Percentiles rank a stretch among this genome's conserved stretches.
Conservation (phyloP, 1,284 basidiomycete species). For the Tilletia horrida region DNA sequence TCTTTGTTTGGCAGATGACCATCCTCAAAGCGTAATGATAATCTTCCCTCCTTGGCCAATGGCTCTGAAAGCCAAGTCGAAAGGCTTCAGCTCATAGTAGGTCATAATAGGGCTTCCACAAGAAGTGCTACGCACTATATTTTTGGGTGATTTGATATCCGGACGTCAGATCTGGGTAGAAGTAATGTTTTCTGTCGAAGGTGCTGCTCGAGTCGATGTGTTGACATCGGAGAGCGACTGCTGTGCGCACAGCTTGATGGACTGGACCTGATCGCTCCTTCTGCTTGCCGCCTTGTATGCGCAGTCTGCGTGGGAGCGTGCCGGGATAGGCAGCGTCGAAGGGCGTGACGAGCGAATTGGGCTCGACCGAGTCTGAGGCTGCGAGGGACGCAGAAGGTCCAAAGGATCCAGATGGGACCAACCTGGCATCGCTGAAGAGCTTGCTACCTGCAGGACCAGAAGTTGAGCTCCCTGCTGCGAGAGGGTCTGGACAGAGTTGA, state of each 20-base stretch:
- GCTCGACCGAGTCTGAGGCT: conserved; percentile 52
- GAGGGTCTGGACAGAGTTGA: conserved; percentile 73
- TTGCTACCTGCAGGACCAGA: not conserved
- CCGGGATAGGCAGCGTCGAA: conserved; percentile 92
- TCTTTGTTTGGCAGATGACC: conserved; percentile 54
- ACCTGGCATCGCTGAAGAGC: conserved; percentile 31
- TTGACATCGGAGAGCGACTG: conserved; percentile 72
- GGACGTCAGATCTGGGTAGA: conserved; percentile 88
- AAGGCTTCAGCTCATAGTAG: not conserved
- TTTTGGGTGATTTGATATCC: conserved; percentile 98
- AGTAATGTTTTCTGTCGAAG: conserved; percentile 91
- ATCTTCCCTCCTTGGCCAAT: conserved; percentile 68
- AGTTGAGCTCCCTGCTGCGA: conserved; percentile 15
- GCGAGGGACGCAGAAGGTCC: conserved; percentile 18
- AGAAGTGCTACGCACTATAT: conserved; percentile 63
- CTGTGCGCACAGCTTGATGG: conserved; percentile 74
- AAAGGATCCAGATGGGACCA: conserved; percentile 27
- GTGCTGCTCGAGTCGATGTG: conserved; percentile 56
- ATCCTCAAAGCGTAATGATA: conserved; percentile 59
- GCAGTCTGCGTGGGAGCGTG: conserved; percentile 65
- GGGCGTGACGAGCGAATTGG: conserved; percentile 74
- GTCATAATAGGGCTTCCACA: not conserved
- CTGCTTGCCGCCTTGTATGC: not conserved
- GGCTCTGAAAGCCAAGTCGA: conserved; percentile 62
- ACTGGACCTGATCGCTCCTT: conserved; percentile 66